phyloP scores from a whole-genome alignment of 805 yeast species.

The Metschnikowia orientalis region DNA sequence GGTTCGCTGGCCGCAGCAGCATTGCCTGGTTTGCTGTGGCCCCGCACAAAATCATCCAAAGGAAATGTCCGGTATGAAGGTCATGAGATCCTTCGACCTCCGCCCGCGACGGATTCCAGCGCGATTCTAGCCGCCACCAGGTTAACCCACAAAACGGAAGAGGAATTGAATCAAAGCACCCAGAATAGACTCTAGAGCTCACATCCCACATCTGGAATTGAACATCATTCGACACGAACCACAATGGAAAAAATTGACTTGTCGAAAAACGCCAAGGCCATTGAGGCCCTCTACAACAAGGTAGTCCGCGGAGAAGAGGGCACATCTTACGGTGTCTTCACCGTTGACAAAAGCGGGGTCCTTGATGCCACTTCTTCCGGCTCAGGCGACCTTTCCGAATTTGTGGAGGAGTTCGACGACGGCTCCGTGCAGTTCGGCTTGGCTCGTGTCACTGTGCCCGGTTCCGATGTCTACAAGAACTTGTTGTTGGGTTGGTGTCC shows the following conservation, averaged over 20 bases:
- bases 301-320: constrained; percentile 74
- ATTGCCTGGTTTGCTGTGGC: too few relatives aligned
- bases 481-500: constrained; percentile 96
- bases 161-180: too few relatives aligned
- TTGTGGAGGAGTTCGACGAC: constrained; percentile 78
- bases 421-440: constrained; percentile 88
- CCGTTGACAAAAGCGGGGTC: constrained; percentile 57
- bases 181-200: too few relatives aligned
- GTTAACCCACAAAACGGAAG: too few relatives aligned
- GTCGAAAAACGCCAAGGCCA: constrained; percentile 68
- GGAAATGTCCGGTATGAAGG: too few relatives aligned
- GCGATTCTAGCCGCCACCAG: too few relatives aligned
- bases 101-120: too few relatives aligned
- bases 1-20: too few relatives aligned
- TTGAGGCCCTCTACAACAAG: constrained; percentile 69
- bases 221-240: neutral
- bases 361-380: constrained; percentile 50
- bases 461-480: constrained; percentile 83
- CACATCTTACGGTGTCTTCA: constrained; percentile 72
- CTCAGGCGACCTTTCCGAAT: constrained; percentile 66
- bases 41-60: too few relatives aligned
- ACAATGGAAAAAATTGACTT: constrained; percentile 54
- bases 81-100: too few relatives aligned
- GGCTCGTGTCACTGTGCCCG: constrained; percentile 81
- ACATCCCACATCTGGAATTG: too few relatives aligned